Conservation (phyloP, 305 asterid genomes). For the Solanum hybrid region DNA sequence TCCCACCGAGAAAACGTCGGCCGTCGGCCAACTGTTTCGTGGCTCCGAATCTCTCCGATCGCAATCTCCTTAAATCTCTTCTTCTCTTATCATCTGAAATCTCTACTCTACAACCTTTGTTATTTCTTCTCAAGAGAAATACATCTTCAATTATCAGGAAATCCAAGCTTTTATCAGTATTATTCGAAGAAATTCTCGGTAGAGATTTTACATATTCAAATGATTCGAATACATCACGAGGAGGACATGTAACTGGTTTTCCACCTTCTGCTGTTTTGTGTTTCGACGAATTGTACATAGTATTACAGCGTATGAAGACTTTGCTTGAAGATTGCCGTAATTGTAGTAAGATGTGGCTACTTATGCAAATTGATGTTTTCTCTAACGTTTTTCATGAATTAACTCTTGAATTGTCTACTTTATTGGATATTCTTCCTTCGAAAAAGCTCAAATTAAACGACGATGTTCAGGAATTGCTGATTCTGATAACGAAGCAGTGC, state of each 20-base stretch:
- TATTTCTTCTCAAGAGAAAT: slow-evolving; percentile 32
- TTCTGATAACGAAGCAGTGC: slow-evolving; percentile 61
- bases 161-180: slow-evolving; percentile 41
- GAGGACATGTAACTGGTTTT: slow-evolving; percentile 13
- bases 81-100: slow-evolving; percentile 47
- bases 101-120: slow-evolving; percentile 36
- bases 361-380: slow-evolving; percentile 42
- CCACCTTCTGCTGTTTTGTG: slow-evolving; percentile 63
- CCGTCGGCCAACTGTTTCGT: slow-evolving; percentile 50
- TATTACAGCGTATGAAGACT: slow-evolving; percentile 49
- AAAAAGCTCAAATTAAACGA: slow-evolving; percentile 42
- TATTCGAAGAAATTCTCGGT: slow-evolving; percentile 58
- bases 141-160: slow-evolving; percentile 49
- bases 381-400: slow-evolving; percentile 44
- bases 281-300: slow-evolving; percentile 69
- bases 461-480: slow-evolving; percentile 53
- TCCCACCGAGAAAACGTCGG: slow-evolving; percentile 58
- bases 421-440: slow-evolving; percentile 64
- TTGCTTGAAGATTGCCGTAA: slow-evolving; percentile 43
- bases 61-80: slow-evolving; percentile 56
- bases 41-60: slow-evolving; percentile 44
- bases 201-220: background rate
- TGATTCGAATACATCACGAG: background rate
- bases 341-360: slow-evolving; percentile 73
- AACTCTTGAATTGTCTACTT: slow-evolving; percentile 55